These are phyloP conservation scores for Backusella circina DNA, from an alignment of 192 early-diverging fungal species.

Conservation along the genomic window DNA sequence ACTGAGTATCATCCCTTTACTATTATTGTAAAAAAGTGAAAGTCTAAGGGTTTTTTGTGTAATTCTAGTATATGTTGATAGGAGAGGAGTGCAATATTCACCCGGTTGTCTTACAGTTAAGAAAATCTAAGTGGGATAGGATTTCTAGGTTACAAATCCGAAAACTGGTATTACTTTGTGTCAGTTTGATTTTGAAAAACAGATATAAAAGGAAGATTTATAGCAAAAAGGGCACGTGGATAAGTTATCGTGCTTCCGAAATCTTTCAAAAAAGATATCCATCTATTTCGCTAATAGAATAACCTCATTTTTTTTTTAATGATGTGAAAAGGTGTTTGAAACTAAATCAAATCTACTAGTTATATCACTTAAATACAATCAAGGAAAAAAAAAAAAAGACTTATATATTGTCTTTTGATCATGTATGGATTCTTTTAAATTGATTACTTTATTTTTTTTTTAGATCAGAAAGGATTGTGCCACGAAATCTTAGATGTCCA, in stretches of 20 bases:
- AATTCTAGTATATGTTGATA: neutral
- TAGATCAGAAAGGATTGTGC: neutral
- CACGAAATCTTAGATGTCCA: neutral
- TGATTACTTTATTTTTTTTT: neutral
- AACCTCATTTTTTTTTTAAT: neutral
- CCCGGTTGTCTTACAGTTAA: neutral
- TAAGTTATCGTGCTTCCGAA: neutral
- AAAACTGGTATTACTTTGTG: neutral
- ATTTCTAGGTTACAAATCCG: neutral
- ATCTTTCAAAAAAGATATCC: neutral
- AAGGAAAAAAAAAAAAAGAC: neutral
- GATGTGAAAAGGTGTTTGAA: neutral
- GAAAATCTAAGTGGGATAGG: neutral
- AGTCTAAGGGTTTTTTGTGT: neutral
- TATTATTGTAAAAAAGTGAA: neutral
- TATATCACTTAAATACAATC: neutral
- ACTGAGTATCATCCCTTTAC: neutral
- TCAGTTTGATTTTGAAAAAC: neutral
- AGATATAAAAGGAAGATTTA: neutral
- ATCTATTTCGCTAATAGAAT: neutral
- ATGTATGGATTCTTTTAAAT: neutral
- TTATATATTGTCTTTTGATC: neutral
- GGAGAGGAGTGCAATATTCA: neutral
- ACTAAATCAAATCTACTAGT: neutral
- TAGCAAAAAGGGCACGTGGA: too few species aligned